These are phyloP conservation scores for Dendrobium huoshanense DNA, from an alignment of 106 monocot genomes.

Conservation along the genomic window DNA sequence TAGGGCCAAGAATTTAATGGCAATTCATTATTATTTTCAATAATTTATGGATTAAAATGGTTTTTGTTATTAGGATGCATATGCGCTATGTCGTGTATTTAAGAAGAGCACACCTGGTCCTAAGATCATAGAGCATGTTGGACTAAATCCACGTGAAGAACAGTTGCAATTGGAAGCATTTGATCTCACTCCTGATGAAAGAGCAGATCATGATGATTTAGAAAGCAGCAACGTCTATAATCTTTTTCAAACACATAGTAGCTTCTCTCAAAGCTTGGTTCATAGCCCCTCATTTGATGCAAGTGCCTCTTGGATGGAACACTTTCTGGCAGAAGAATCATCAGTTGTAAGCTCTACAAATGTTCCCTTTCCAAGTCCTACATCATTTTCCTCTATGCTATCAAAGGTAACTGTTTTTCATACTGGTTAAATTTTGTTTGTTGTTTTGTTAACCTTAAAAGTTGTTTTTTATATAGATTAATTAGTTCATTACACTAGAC, in stretches of 20 bases:
- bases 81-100: constrained; percentile 78
- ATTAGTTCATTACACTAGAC: too few species aligned
- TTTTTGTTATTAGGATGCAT: constrained; percentile 41
- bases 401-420: constrained; percentile 36
- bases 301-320: constrained; percentile 57
- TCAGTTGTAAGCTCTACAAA: not conserved
- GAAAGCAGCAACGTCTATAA: constrained; percentile 5
- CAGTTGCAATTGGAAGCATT: constrained; percentile 21
- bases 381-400: constrained; percentile 38
- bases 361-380: constrained; percentile 15
- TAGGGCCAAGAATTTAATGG: too few species aligned
- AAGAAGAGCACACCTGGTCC: constrained; percentile 67
- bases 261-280: not conserved
- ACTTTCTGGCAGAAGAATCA: constrained; percentile 54
- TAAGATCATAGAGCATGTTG: constrained; percentile 69
- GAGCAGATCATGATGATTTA: constrained; percentile 19
- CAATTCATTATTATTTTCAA: too few species aligned
- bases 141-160: constrained; percentile 20
- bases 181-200: constrained; percentile 31
- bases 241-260: constrained; percentile 7
- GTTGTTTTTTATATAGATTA: too few species aligned
- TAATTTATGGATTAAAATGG: not conserved
- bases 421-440: too few species aligned
- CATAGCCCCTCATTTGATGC: constrained; percentile 5
- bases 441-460: too few species aligned